Evolutionary conservation across 2,329 filamentous ascomycete species (phyloP), one percentile per base, ranked within the genome.

Genomic region (Cordyceps farinosa): DNA sequence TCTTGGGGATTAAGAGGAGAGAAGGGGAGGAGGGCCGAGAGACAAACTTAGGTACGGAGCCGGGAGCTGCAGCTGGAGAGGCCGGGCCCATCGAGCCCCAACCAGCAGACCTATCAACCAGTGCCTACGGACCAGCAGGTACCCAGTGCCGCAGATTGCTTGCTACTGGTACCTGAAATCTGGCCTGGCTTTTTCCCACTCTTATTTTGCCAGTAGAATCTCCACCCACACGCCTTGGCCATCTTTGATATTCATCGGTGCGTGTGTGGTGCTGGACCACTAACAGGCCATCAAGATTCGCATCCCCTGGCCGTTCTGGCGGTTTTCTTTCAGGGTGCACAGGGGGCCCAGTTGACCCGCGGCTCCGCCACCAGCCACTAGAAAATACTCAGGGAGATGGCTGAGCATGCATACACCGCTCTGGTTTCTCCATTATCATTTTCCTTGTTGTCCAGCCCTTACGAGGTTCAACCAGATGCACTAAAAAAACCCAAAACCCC

Each of bases 21-120:
- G 45, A 62, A 44, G n/a, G 50, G 51, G 22, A 56, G 52, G 50
- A 61, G 59, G 59, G 34, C 29, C 50, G 42, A 47, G 30, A 55
- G 30, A 55, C 58, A 40, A 55, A 61, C 48, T 61, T 61, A 47
- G 45, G 17, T 34, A 50, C 44, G 40, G 58, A 47, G 59, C 59
- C 32, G 40, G 30, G 38, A 53, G 40, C 45, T 13, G 30, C 15
- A 17, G 45, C 38, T 17, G 53, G 52, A 44, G 52, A 32, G 52
- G 27, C 52, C 51, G 22, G 34, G 34, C 42, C 32, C 29, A 30
- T 27, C 8, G 29, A 51, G 48, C 50, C 15, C 6, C 50, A 53
- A 22, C 22, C 50, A 32, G 17, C 30, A 52, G 6, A 38, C 34
- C 36, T 22, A 22, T 22, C 22, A 22, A 22, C 22, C 22, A 22